phyloP scores from a whole-genome alignment of 208 protist genomes.

The Spongospora subterranea region DNA sequence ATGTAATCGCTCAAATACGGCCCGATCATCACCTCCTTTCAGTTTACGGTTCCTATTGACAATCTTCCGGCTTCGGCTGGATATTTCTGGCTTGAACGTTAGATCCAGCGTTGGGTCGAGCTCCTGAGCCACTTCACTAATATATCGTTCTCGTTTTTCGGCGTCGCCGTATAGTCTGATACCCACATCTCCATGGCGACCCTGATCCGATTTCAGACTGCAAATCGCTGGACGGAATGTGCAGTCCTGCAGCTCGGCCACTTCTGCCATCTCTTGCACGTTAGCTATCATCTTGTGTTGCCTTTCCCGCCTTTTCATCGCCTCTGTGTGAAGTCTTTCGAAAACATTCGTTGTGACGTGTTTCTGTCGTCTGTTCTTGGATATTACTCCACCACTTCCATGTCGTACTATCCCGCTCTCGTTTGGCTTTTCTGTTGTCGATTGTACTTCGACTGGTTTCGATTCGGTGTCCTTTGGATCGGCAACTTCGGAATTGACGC shows the following conservation, averaged over 20 bases:
- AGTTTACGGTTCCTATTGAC: neutral
- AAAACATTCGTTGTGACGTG: too few relatives aligned
- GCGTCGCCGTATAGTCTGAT: neutral
- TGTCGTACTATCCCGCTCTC: too few relatives aligned
- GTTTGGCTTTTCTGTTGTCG: neutral
- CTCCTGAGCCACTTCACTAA: neutral
- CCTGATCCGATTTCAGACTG: neutral
- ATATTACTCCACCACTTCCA: too few relatives aligned
- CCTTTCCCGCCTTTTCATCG: neutral
- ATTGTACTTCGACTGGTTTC: neutral
- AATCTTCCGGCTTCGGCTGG: neutral
- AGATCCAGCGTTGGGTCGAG: neutral
- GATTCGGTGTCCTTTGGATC: neutral
- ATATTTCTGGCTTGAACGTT: neutral
- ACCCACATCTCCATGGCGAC: neutral
- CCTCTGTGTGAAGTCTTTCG: neutral
- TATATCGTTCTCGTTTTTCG: neutral
- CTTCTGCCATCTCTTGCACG: neutral
- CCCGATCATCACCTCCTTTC: neutral
- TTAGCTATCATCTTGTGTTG: neutral
- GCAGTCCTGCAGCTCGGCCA: neutral
- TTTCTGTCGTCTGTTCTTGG: too few relatives aligned
- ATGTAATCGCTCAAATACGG: constrained; percentile 49
- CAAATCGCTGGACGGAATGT: neutral
- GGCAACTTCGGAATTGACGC: neutral